These are phyloP conservation scores for Hirsutella minnesotensis DNA, from an alignment of 2,329 filamentous ascomycete genomes.

Conservation along the genomic window DNA sequence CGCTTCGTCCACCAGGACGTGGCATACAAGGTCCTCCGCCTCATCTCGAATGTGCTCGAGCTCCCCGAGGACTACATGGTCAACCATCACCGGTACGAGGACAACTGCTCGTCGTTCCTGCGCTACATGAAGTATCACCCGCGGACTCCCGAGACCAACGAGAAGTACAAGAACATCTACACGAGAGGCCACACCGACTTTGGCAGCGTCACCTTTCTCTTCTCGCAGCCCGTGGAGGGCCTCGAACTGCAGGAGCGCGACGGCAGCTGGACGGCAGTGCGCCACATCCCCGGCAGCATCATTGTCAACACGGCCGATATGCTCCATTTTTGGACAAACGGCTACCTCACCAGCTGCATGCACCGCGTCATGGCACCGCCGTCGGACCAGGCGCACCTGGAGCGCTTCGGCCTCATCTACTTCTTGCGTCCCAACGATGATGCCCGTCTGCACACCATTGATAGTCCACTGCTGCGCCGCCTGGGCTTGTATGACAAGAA, in stretches of 20 bases:
- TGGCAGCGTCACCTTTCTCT: slow-evolving; percentile 43
- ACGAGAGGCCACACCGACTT: slow-evolving; percentile 39
- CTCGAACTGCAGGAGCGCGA: slow-evolving; percentile 35
- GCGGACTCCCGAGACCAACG: slow-evolving; percentile 31
- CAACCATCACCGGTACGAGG: slow-evolving; percentile 39
- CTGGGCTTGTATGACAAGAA: slow-evolving; percentile 9
- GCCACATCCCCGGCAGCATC: slow-evolving; percentile 34
- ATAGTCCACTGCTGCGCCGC: slow-evolving; percentile 18
- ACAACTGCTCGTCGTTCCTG: slow-evolving; percentile 41
- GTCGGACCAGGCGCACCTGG: slow-evolving; percentile 28
- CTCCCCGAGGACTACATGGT: slow-evolving; percentile 44
- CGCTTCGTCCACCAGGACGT: slow-evolving; percentile 22
- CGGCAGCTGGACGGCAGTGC: slow-evolving; percentile 38
- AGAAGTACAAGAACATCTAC: slow-evolving; percentile 20
- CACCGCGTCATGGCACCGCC: slow-evolving; percentile 31
- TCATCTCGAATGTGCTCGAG: slow-evolving; percentile 39
- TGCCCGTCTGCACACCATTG: slow-evolving; percentile 17
- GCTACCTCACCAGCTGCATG: slow-evolving; percentile 31
- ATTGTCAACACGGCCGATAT: slow-evolving; percentile 40
- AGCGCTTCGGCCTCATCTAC: slow-evolving; percentile 35
- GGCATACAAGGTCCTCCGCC: slow-evolving; percentile 18
- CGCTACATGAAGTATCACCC: slow-evolving; percentile 48
- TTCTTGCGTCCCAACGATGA: slow-evolving; percentile 24
- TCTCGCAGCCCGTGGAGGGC: slow-evolving; percentile 44
- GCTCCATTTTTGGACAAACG: slow-evolving; percentile 33